Conservation (phyloP, 495 filamentous ascomycete species). For the Astrothelium macrocarpum region DNA sequence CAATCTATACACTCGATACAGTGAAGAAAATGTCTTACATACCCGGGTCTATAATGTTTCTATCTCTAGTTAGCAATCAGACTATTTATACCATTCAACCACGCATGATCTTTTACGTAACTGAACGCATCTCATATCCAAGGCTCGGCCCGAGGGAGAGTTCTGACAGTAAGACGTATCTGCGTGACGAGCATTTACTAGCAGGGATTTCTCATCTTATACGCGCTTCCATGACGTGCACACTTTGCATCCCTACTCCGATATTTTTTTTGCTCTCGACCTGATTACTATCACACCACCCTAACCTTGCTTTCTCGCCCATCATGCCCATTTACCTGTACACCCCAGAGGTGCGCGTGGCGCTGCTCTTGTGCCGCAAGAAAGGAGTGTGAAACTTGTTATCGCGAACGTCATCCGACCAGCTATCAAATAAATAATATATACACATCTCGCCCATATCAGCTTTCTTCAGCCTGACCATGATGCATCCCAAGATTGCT, state of each 20-base stretch:
- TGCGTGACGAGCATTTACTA: background rate
- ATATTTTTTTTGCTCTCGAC: background rate
- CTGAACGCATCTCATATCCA: background rate
- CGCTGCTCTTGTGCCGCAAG: conserved; percentile 1
- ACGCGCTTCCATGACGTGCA: background rate
- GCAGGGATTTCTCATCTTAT: background rate
- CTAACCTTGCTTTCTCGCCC: background rate
- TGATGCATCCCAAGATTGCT: conserved; percentile 28
- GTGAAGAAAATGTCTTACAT: background rate
- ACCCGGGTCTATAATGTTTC: background rate
- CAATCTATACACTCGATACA: background rate
- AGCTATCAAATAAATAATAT: background rate
- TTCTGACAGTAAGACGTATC: background rate
- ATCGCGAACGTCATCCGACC: background rate
- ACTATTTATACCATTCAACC: background rate
- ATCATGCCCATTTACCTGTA: background rate
- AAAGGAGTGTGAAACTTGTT: background rate
- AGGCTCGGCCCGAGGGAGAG: background rate
- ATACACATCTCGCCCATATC: background rate
- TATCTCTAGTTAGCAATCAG: background rate
- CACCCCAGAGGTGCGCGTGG: background rate
- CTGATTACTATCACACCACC: background rate
- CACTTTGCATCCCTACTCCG: background rate
- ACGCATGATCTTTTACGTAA: background rate
- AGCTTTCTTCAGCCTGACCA: background rate